Evolutionary conservation across 345 rosid species (phyloP).

Genomic region (Odontarrhena argentea): DNA sequence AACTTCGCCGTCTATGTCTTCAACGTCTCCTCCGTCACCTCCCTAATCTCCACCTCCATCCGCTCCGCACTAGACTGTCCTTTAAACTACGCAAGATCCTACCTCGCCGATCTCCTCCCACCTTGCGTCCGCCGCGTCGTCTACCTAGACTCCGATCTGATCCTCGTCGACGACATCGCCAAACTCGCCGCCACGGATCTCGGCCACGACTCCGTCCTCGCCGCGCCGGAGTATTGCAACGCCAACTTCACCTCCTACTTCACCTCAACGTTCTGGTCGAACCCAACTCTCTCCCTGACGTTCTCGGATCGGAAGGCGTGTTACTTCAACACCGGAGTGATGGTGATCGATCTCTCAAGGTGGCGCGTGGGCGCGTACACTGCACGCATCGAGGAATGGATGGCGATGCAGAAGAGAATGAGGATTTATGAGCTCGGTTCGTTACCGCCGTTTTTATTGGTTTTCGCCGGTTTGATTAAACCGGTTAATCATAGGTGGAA

Average conservation of each 20-base stretch:
- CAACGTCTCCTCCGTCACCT: constrained; percentile 60
- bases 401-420: constrained; percentile 71
- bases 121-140: constrained; percentile 76
- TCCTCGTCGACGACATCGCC: constrained; percentile 88
- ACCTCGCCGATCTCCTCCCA: constrained; percentile 76
- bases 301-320: constrained; percentile 62
- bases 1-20: constrained; percentile 67
- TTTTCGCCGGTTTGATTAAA: constrained; percentile 66
- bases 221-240: constrained; percentile 93
- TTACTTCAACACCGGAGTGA: constrained; percentile 85
- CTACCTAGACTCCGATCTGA: constrained; percentile 85
- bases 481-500: constrained; percentile 85
- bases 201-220: constrained; percentile 57
- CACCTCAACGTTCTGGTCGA: constrained; percentile 74
- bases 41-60: constrained; percentile 83
- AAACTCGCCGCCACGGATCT: constrained; percentile 72
- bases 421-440: constrained; percentile 82
- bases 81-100: constrained; percentile 84
- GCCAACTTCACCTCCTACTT: constrained; percentile 89
- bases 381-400: constrained; percentile 82
- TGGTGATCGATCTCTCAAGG: constrained; percentile 85
- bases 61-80: constrained; percentile 92
- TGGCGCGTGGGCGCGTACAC: constrained; percentile 81
- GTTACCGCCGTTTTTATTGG: constrained; percentile 72
- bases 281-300: constrained; percentile 60